Conservation (phyloP, 345 rosid genomes). For the Linum usitatissimum region DNA sequence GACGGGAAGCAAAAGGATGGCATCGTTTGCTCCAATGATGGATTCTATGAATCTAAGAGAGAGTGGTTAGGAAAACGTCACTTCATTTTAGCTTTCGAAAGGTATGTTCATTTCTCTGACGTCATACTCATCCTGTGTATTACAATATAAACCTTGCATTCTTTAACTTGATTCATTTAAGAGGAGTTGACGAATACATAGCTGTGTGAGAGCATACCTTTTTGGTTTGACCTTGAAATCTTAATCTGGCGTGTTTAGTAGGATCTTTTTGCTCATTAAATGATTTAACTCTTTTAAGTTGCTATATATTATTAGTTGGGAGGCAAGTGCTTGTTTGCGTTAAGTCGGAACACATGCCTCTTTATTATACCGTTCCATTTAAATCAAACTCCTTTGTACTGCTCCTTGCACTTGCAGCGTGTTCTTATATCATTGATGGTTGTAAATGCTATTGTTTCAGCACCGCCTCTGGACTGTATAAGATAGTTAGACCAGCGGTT, state of each 20-base stretch:
- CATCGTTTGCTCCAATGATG: constrained; percentile 68
- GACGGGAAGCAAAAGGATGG: constrained; percentile 75
- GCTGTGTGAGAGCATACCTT: background rate
- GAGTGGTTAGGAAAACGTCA: constrained; percentile 96
- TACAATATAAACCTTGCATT: background rate
- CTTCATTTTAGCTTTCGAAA: constrained; percentile 80
- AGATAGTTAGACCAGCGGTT: constrained; percentile 85
- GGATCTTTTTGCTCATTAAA: background rate
- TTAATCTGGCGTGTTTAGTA: background rate
- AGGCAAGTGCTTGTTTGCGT: background rate
- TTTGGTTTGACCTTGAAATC: background rate
- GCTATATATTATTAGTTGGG: background rate
- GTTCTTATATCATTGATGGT: background rate
- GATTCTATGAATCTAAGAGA: constrained; percentile 92
- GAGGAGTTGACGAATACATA: background rate
- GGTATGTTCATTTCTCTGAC: constrained; percentile 29
- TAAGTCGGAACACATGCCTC: background rate
- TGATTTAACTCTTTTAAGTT: background rate
- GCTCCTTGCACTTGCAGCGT: background rate
- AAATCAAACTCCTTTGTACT: background rate
- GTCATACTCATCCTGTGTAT: background rate
- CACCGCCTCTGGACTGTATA: constrained; percentile 66
- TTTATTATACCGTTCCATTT: background rate
- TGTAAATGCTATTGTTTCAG: constrained; percentile 27
- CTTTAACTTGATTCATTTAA: background rate